Base-by-base conservation (phyloP, 192 early-diverging fungal genomes). In the Podila clonocystis region DNA sequence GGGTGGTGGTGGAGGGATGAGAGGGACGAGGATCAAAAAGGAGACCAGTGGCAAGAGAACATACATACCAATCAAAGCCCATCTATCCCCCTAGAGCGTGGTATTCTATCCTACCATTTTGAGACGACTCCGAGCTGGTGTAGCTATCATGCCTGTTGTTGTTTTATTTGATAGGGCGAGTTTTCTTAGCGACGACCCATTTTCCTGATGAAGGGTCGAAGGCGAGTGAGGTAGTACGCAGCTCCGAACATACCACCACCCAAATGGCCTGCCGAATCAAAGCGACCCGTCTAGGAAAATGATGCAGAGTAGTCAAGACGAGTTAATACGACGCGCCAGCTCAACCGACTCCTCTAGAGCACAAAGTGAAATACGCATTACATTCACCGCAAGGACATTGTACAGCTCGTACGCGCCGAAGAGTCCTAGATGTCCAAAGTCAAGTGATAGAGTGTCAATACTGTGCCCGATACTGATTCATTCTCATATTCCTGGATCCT, bases 341-440 rank as follows among this genome's bases (percentile, higher is more conserved):
- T 13, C 13, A 45, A 45, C 13, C 41, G 8, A 45, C 8, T 17
- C 38, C 38, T 45, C 41, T 4, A 12, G 13, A 17, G 13, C 1
- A 15, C 3, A 57, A 41, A 36, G 20, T 15, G 63, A 50, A 31
- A 34, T 22, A 29, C 30, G 29, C 68, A 70, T 63, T 68, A 79
- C 76, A 50, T 72, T 79, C 15, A 34, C 55, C 1, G 76, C 8
- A 3, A 82, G 68, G 5, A 84, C 82, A 33, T 82, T 82, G 12
- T 86, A 86, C 36, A 86, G 28, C n/a, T 88, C 87, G 62, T 86
- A 88, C 1, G 82, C 82, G 24, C 85, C 85, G 67, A 86, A 84
- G 7, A 88, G 50, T 50, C 85, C 87, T 20, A 61, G 26, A 61
- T 33, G 2, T 26, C 52, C 20, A 55, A 19, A 30, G 30, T 3